Evolutionary conservation across 768 basidiomycete species (phyloP).

Genomic region (Xerocomellus dryophilus): DNA sequence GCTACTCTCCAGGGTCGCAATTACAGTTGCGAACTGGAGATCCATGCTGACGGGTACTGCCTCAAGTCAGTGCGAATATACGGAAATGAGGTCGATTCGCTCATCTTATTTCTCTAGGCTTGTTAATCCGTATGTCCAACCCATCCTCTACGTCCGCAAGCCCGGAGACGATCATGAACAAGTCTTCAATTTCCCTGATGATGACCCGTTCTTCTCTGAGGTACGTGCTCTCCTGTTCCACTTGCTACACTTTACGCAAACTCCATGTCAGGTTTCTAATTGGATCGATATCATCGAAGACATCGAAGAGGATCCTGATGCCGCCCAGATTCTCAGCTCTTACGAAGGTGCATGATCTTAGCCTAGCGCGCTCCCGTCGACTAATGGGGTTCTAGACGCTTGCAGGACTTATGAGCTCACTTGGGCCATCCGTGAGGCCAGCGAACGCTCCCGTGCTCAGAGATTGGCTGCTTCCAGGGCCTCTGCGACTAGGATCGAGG

Average conservation of each 20-base stretch:
- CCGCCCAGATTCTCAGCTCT: conserved; percentile 72
- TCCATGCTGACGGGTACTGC: conserved; percentile 90
- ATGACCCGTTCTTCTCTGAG: conserved; percentile 95
- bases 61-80: conserved; percentile 54
- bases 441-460: conserved; percentile 58
- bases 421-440: conserved; percentile 86
- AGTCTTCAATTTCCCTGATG: conserved; percentile 66
- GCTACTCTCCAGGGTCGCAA: conserved; percentile 89
- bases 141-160: conserved; percentile 79
- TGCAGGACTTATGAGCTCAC: conserved; percentile 87
- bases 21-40: conserved; percentile 93
- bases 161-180: conserved; percentile 80
- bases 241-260: background rate
- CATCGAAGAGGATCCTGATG: conserved; percentile 83
- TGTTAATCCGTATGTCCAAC: conserved; percentile 91
- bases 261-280: conserved; percentile 56
- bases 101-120: conserved; percentile 46
- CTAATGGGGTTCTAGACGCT: conserved; percentile 52
- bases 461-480: conserved; percentile 39
- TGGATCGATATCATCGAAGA: conserved; percentile 88
- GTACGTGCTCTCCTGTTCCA: conserved; percentile 26
- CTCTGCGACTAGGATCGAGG: conserved; percentile 26
- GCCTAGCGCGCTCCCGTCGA: background rate
- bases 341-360: conserved; percentile 64
- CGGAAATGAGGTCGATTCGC: conserved; percentile 6